Evolutionary conservation across 164 flowering plant species (phyloP), one percentile per base, ranked within the genome.

Genomic region (Buxus sempervirens): DNA sequence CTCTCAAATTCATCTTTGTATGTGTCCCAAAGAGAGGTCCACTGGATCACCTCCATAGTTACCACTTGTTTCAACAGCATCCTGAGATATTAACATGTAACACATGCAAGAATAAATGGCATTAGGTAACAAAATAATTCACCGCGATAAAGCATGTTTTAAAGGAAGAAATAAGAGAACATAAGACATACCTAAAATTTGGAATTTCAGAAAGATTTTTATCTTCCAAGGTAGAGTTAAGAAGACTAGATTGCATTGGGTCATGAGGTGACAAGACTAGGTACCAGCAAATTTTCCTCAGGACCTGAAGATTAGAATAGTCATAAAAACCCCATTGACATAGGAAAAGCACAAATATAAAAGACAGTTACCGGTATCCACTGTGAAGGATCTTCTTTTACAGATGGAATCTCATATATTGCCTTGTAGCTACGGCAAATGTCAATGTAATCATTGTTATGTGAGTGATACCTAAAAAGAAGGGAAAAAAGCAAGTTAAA

Each of bases 161-260:
- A 19, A n/a, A 8, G 56, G 14, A 65, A 66, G 36, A 6, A 72
- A 61, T 28, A 26, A 21, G 26, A 59, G 1, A 25, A 58, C 2
- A 21, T 45, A 60, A 61, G 1, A 55, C 72, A 45, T 78, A 89
- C 98, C 82, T 88, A 60, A 91, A 95, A 65, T 86, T 81, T 60
- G 88, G 86, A 77, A 93, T 82, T 74, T 93, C 97, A 42, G 94
- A 88, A 20, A 90, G 84, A 77, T 90, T 93, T 79, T 93, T 93
- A 77, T 93, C 98, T 76, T 93, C 98, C 79, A 93, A 76, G 53
- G 96, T 90, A 63, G 97, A 79, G 71, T 88, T 88, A 14, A 91
- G 88, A 75, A 95, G 92, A 76, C 98, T 95, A 54, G 98, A 91
- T 63, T 95, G 98, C 98, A 95, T 91, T 51, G 97, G 90, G 83